These are phyloP conservation scores for Fonsecaea erecta DNA, from an alignment of 2,329 filamentous ascomycete species.

Conservation along the genomic window DNA sequence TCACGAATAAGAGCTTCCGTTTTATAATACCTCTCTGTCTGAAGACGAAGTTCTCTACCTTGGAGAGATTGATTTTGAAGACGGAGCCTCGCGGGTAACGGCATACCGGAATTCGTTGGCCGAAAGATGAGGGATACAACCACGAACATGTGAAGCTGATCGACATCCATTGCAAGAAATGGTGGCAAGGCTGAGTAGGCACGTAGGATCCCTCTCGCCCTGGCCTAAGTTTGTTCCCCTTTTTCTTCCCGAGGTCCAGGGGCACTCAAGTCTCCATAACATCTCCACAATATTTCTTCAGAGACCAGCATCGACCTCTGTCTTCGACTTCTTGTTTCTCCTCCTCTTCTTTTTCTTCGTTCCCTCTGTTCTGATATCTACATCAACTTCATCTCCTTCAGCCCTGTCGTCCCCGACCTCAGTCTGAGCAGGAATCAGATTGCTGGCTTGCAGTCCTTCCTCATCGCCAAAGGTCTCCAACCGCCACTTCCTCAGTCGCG, in stretches of 20 bases:
- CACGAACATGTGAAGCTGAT: background rate
- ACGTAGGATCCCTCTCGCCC: background rate
- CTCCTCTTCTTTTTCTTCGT: slow-evolving; percentile 54
- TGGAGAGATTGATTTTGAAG: background rate
- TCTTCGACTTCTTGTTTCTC: slow-evolving; percentile 45
- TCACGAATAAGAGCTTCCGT: background rate
- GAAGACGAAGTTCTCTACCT: background rate
- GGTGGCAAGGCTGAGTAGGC: background rate
- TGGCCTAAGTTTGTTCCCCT: background rate
- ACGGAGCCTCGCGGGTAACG: background rate
- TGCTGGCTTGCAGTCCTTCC: slow-evolving; percentile 49
- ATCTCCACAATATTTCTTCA: slow-evolving; percentile 7
- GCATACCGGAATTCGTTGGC: background rate
- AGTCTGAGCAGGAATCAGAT: slow-evolving; percentile 29
- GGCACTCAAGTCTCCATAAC: background rate
- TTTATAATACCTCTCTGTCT: background rate
- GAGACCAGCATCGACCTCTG: slow-evolving; percentile 11
- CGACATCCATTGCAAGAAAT: background rate
- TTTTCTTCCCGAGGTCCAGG: background rate
- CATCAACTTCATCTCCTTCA: slow-evolving; percentile 41
- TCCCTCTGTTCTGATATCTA: slow-evolving; percentile 49
- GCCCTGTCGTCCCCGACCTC: slow-evolving; percentile 30
- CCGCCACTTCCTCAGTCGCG: slow-evolving; percentile 83
- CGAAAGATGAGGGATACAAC: background rate
- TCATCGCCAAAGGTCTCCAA: slow-evolving; percentile 68